Evolutionary conservation across 441 rosid species (phyloP), one percentile per base, ranked within the genome.

Genomic region (Gossypium gossypioides): DNA sequence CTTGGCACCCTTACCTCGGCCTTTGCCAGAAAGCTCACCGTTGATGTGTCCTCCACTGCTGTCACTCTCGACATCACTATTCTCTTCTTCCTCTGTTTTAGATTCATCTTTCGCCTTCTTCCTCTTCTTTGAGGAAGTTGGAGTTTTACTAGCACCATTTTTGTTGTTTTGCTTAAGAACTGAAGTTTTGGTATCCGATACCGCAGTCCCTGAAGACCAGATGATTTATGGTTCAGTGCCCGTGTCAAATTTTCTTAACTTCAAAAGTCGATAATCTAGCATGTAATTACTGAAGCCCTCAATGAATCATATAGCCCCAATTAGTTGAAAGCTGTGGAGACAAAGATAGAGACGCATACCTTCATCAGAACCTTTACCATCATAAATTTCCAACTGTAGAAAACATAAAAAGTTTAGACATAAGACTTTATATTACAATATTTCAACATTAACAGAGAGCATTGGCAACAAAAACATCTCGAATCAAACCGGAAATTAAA

Each of bases 351-450:
- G 19, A 58, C 56, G 24, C 79, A 37, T 76, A 91, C 92, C 97
- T 92, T 87, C 97, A 68, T 81, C 82, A 63, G 87, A 72, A 63
- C 87, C 92, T 81, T 91, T 88, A 27, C 97, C 99, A 42, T 94
- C 97, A 34, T 90, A 80, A 34, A 86, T 42, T 74, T 94, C 97
- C 56, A 94, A 88, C 98, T 93, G 95, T 74, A 40, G 56, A 75
- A 29, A 78, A 34, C 69, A 73, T 52, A 71, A 72, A 27, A 71
- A 8, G 74, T 12, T 72, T 54, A 68, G 71, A 16, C 13, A 67
- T 25, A 59, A 4, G 50, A 4, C 48, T 51, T 46, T 52, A 21
- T 12, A 48, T 61, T 25, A 24, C 37, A 18, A 7, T 48, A 50
- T 9, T 42, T 50, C 25, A 50, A 69, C 22, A 60, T 25, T 8